Conservation (phyloP, 805 yeast genomes). For the Blastobotrys americana region DNA sequence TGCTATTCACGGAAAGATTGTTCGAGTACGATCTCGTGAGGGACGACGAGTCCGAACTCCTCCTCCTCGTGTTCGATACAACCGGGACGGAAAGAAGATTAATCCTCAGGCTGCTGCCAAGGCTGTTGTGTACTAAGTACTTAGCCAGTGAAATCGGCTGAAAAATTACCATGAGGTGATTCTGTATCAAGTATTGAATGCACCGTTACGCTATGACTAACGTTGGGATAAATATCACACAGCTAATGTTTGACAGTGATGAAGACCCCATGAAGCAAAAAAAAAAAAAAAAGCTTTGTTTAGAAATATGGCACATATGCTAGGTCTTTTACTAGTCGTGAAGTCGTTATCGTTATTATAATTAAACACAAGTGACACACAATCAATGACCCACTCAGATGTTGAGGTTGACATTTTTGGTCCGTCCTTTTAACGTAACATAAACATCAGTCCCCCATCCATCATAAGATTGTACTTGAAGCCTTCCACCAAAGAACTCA, state of each 20-base stretch:
- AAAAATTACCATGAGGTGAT: background rate
- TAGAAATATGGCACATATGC: too few relatives aligned
- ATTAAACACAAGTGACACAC: too few relatives aligned
- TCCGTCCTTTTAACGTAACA: conserved; percentile 30
- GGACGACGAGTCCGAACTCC: conserved; percentile 99
- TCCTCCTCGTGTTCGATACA: conserved; percentile 98
- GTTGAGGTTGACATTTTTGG: too few relatives aligned
- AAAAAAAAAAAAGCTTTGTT: too few relatives aligned
- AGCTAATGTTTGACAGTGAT: too few relatives aligned
- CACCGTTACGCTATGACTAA: too few relatives aligned
- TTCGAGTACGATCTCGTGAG: conserved; percentile 98
- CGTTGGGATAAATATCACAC: too few relatives aligned
- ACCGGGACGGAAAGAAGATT: conserved; percentile 85
- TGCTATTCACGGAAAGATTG: conserved; percentile 99
- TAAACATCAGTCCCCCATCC: conserved; percentile 81
- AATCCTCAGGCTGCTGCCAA: conserved; percentile 97
- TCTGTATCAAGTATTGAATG: too few relatives aligned
- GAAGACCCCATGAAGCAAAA: too few relatives aligned
- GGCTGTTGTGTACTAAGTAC: conserved; percentile 52
- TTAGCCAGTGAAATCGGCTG: conserved; percentile 15
- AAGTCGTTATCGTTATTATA: too few relatives aligned
- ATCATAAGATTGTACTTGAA: conserved; percentile 60
- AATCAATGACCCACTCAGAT: too few relatives aligned
- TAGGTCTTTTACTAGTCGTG: too few relatives aligned
- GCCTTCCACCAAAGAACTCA: conserved; percentile 62